Conservation (phyloP, 139 green algal species). For the Chlamydomonas sphaeroides region DNA sequence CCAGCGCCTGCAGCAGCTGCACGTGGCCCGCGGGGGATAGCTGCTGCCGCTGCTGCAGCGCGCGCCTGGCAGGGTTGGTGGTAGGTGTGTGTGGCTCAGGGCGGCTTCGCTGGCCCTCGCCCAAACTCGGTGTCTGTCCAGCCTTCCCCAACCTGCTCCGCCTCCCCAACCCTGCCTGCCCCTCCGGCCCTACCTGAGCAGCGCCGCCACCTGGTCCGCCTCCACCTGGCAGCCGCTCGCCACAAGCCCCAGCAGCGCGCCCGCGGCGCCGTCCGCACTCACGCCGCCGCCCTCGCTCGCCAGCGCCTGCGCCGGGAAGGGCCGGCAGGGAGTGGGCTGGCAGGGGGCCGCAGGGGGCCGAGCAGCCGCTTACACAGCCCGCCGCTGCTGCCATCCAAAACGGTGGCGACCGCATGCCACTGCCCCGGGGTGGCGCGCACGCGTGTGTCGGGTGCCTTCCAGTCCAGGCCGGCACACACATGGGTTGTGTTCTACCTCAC, state of each 20-base stretch:
- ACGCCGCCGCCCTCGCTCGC: background rate
- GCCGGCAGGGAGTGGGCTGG: too few species aligned
- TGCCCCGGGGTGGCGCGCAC: too few species aligned
- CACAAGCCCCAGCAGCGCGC: constrained; percentile 12
- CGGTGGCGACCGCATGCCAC: too few species aligned
- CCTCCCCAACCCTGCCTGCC: background rate
- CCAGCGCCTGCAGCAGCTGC: background rate
- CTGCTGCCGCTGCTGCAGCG: background rate
- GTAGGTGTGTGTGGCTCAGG: background rate
- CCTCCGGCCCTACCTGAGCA: background rate
- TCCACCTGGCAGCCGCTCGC: background rate
- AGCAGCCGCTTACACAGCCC: too few species aligned
- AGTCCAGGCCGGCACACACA: too few species aligned
- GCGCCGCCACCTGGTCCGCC: constrained; percentile 1
- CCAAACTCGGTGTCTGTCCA: too few species aligned
- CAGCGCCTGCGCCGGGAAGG: too few species aligned
- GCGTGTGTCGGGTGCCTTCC: too few species aligned
- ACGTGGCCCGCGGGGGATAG: background rate
- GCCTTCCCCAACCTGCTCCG: background rate
- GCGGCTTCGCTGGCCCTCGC: too few species aligned
- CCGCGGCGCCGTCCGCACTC: background rate
- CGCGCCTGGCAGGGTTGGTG: background rate
- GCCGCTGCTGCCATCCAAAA: too few species aligned
- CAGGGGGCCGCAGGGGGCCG: too few species aligned
- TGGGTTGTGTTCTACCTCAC: too few species aligned